Base-by-base conservation (phyloP, 75 land plant species). In the Ceratopteris richardii region DNA sequence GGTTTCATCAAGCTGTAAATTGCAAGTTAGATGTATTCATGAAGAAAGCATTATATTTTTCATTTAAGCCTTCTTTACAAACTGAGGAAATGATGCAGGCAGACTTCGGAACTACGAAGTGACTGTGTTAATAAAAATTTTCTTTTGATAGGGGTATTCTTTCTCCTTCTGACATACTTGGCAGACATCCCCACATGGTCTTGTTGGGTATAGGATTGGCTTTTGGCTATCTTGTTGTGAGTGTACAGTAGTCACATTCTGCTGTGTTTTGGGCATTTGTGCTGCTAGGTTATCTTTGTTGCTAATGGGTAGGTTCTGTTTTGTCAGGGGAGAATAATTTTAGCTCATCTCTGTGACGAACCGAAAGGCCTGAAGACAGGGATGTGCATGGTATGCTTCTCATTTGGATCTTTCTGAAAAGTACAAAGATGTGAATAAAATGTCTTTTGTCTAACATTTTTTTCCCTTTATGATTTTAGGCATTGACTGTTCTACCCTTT, bases 301-400 rank as follows among this genome's bases (percentile, higher is more conserved):
- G 12, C 12, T 46, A 20, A 5, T 46, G 48, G 5, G 5, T 46
- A 4, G 3, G 14, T 14, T 46, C 17, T 4, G 3, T 20, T 7
- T 46, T 71, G 57, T 62, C 82, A 95, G 99, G 99, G 89, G 28
- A 76, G 93, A 46, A 67, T 88, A 79, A 90, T 95, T 66, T 72
- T 95, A 28, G 84, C 99, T 56, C 99, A 95, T 55, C 62, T 90
- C 21, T 95, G 99, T 74, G 99, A 95, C 68, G 99, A 95, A 71
- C 99, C 99, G 24, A 95, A 95, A 68, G 99, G 99, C 42, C 73
- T 95, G 66, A 95, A 95, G 73, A 95, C 99, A 57, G 81, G 85
- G 28, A 95, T 95, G 99, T 95, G 85, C 81, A 77, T 86, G 88
- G 99, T 95, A 20, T 17, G 14, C 17, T n/a, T 33, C 7, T 9